Base-by-base conservation (phyloP, 805 yeast species). In the Cyberlindnera lachancei region DNA sequence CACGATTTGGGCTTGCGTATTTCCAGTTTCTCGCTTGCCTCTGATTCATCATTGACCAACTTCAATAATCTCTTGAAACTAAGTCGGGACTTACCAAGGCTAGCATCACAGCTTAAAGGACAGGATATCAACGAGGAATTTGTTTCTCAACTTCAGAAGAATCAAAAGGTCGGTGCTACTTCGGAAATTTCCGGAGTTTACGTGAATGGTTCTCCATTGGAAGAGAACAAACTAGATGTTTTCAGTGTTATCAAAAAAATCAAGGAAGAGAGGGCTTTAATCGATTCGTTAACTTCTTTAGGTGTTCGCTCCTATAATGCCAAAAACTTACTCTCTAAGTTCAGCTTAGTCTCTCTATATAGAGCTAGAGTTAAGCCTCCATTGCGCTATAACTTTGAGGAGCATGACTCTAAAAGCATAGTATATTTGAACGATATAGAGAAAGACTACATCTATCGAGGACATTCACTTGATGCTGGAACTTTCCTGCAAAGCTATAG, bases 401-500 rank as follows among this genome's bases (percentile, higher is more conserved):
- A 39, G 5, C 15, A 7, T 12, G 61, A 36, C 41, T 13, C 50
- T 18, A 29, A 34, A 45, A 55, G 48, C 0, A 69, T 87, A 7
- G 64, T 81, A 2, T 87, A 75, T 61, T 66, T 90, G 47, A 92
- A 90, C 49, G 82, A 92, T 52, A 59, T 90, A 6, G 94, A 77
- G 42, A 49, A 40, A 0, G 95, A 85, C 48, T 45, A 52, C 1
- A 64, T 60, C 20, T 87, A 83, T 48, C 46, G 53, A 1, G 52
- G 58, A 7, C 68, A 68, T 46, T 50, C 72, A 1, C 50, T 58
- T 16, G 63, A 79, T 25, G 52, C 70, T 10, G 54, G 59, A 7
- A 64, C 59, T 0, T 80, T 80, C 47, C 45, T 70, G 24, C 55
- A 59, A n/a, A 53, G 57, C 19, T 51, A 60, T 7, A 61, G 69